Conservation (phyloP, 192 early-diverging fungal genomes). For the Gonapodya prolifera region DNA sequence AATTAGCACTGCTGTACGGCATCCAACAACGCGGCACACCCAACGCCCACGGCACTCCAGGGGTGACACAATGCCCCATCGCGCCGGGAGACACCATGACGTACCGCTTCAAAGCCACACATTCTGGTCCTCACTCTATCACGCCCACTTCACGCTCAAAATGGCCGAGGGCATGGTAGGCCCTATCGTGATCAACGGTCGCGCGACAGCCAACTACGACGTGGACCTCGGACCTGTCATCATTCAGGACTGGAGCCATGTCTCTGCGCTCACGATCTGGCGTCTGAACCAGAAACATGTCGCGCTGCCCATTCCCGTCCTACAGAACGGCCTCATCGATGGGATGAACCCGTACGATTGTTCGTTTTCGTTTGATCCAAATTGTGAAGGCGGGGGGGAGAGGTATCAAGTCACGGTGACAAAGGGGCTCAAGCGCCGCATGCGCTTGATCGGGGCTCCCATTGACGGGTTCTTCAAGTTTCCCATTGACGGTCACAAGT, state of each 20-base stretch:
- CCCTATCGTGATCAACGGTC: not conserved
- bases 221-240: no score
- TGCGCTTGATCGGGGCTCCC: not conserved
- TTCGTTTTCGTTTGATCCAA: no score
- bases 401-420: not conserved
- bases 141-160: not conserved
- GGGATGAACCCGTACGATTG: not conserved
- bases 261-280: no score
- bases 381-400: no score
- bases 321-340: not conserved
- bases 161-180: not conserved
- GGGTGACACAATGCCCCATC: not conserved
- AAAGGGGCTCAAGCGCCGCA: not conserved
- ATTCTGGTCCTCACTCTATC: not conserved
- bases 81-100: not conserved
- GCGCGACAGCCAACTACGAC: not conserved
- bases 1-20: no score
- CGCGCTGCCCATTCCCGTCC: not conserved
- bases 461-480: not conserved
- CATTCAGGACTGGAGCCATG: no score
- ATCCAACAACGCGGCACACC: not conserved
- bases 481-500: not conserved
- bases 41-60: not conserved
- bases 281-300: no score
- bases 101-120: not conserved